A percentile compares a stretch with the other conserved stretches of the same genome.
Conservation (phyloP, 1,139 yeast species). For the Lodderomyces margitis region DNA sequence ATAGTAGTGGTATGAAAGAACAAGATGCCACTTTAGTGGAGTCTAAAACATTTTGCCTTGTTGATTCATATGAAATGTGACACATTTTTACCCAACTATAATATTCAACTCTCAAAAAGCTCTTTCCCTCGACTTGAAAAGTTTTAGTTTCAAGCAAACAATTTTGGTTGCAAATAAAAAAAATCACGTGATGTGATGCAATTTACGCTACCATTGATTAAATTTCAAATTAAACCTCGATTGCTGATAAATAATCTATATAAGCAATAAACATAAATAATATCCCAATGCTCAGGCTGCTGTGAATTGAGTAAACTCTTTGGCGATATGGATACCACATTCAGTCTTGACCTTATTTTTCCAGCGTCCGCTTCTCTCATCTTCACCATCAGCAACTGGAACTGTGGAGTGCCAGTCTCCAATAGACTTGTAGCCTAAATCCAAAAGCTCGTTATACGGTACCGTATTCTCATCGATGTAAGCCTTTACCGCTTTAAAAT, state of each 20-base stretch:
- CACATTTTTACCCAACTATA: no score
- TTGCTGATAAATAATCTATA: no score
- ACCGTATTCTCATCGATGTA: conserved; percentile 71
- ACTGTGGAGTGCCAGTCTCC: conserved; percentile 96
- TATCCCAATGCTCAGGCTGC: background rate
- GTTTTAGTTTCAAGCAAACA: no score
- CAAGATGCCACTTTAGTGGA: no score
- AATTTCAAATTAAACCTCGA: no score
- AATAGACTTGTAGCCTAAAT: conserved; percentile 83
- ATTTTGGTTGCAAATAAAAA: background rate
- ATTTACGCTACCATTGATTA: background rate
- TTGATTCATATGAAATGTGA: no score
- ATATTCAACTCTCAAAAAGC: no score
- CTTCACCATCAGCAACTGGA: conserved; percentile 89
- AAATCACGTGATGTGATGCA: conserved; percentile 1
- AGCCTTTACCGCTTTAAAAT: conserved; percentile 63
- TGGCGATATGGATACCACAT: conserved; percentile 89
- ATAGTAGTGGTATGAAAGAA: no score
- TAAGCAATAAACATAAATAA: no score
- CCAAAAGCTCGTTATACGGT: conserved; percentile 82
- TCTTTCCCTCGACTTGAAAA: no score
- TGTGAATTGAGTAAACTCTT: conserved; percentile 55
- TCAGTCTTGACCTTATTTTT: conserved; percentile 90
- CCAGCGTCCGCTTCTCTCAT: conserved; percentile 97
- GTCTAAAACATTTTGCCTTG: no score